Conservation (phyloP, 2,329 filamentous ascomycete genomes). For the Teratosphaeria destructans region DNA sequence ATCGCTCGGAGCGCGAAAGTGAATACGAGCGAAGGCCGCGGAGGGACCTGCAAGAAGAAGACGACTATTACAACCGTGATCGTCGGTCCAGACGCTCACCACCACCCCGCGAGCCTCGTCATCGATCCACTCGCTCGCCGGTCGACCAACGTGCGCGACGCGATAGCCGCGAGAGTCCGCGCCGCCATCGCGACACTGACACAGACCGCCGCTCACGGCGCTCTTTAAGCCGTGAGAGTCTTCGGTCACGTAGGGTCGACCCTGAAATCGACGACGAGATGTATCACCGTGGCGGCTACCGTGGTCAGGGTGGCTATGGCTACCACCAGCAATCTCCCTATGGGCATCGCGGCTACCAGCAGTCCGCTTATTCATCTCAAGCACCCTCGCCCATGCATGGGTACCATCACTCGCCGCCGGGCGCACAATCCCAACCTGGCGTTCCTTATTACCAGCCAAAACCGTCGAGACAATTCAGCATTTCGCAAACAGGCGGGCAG, state of each 20-base stretch:
- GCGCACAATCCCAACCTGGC: slow-evolving; percentile 24
- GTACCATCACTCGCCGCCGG: slow-evolving; percentile 46
- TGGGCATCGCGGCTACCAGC: slow-evolving; percentile 45
- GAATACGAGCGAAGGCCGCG: neutral
- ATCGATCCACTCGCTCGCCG: slow-evolving; percentile 13
- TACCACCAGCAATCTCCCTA: slow-evolving; percentile 54
- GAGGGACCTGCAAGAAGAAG: slow-evolving; percentile 2
- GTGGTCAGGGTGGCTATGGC: slow-evolving; percentile 18
- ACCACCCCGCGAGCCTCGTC: slow-evolving; percentile 2
- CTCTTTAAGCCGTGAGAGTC: slow-evolving; percentile 17
- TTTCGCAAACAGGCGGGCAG: slow-evolving; percentile 10
- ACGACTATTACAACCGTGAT: slow-evolving; percentile 3
- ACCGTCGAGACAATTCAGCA: slow-evolving; percentile 32
- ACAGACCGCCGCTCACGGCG: slow-evolving; percentile 5
- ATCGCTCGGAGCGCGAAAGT: neutral
- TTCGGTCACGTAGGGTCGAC: slow-evolving; percentile 7
- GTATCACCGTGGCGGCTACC: slow-evolving; percentile 21
- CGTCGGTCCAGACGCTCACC: slow-evolving; percentile 2
- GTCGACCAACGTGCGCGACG: slow-evolving; percentile 2
- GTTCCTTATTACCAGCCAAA: slow-evolving; percentile 21
- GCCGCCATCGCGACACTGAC: slow-evolving; percentile 1
- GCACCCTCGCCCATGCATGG: slow-evolving; percentile 39
- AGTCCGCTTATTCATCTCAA: slow-evolving; percentile 19
- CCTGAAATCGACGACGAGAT: slow-evolving; percentile 17
- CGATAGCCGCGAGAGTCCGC: slow-evolving; percentile 10